phyloP scores from a whole-genome alignment of 2,329 filamentous ascomycete genomes.

The Apiospora hydei region DNA sequence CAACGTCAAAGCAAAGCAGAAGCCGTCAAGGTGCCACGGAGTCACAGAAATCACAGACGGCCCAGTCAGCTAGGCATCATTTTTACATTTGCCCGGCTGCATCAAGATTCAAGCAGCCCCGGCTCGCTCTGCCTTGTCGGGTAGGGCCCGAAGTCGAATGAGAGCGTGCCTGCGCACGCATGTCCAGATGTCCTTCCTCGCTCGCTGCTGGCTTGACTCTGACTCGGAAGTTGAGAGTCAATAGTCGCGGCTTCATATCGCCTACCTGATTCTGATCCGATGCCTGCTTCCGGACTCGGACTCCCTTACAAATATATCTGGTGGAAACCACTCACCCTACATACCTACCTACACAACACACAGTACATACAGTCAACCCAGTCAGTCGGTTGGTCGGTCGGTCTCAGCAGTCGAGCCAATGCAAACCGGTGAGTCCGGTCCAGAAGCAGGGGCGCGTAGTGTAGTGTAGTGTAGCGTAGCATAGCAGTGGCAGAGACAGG shows the following conservation, averaged over 20 bases:
- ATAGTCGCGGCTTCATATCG: neutral
- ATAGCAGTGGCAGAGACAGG: neutral
- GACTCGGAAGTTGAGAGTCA: neutral
- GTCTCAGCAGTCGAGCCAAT: neutral
- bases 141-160: slow-evolving; percentile 1
- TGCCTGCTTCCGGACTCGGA: neutral
- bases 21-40: slow-evolving; percentile 14
- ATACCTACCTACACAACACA: neutral
- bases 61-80: neutral
- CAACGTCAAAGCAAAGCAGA: slow-evolving; percentile 9
- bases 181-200: neutral
- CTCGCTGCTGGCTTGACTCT: neutral
- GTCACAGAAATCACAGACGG: neutral
- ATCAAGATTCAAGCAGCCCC: neutral
- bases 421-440: neutral
- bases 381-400: neutral
- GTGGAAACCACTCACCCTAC: neutral
- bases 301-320: neutral
- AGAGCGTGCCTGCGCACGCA: neutral
- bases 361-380: neutral
- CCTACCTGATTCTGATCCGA: neutral
- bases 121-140: slow-evolving; percentile 7
- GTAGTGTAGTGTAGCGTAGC: neutral
- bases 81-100: neutral
- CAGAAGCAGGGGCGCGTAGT: neutral